Evolutionary conservation across 225 moss, liverwort and hornwort genomes (phyloP), one percentile per base, ranked within the genome.

Genomic region (Ulota crispa): DNA sequence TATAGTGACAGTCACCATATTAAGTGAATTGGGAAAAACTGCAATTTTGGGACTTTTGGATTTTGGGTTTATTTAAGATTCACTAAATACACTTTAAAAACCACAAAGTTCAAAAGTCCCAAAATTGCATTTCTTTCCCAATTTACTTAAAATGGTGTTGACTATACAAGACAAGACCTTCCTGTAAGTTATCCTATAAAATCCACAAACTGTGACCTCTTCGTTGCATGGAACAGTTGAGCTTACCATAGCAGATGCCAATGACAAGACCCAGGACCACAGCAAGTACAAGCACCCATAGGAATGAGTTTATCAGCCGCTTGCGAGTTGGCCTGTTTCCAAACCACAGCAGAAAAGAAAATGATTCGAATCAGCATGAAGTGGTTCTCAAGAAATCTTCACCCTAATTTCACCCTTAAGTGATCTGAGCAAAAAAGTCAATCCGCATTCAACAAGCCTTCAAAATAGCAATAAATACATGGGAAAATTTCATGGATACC

Each of bases 281-380:
- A 53, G 93, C 99, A 50, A 89, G 52, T 12, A 86, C 85, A 21
- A 84, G 82, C 81, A 94, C 91, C 99, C 99, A 99, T 0, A 99
- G 15, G 19, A 84, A 80, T 16, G 99, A 96, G 75, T 88, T 88
- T 41, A 89, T 65, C 37, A 89, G 74, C 72, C 99, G 83, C 88
- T 96, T 93, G 36, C 82, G 84, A 69, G 77, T 77, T 1, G 94
- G 90, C 76, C 99, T 99, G 68, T 57, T 36, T 74, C 52, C 41
- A 70, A 71, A 81, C 24, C 14, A 57, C 34, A 68, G 32, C 32
- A 64, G 1, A 41, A 7, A 79, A n/a, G 0, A 1, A 43, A 11
- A 11, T 3, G n/a, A 1, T 11, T 10, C 28, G 16, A 41, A 79
- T 79, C 1, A 68, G 8, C n/a, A 28, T 20, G 0, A 62, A 8